Base-by-base conservation (phyloP, 2,329 filamentous ascomycete species). In the Rhexocercosporidium sp. region DNA sequence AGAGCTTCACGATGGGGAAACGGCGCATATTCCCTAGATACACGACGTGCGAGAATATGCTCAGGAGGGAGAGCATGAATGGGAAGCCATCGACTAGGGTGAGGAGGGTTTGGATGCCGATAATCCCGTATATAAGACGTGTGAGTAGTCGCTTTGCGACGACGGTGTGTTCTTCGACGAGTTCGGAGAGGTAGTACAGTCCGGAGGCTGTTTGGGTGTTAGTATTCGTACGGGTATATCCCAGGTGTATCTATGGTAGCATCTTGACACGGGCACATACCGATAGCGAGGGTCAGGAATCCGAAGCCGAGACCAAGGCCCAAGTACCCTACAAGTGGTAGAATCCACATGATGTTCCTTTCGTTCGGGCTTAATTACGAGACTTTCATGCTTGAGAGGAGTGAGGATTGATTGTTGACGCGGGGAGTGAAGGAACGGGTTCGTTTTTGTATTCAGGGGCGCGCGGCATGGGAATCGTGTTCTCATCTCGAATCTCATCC, bases 161-260 rank as follows among this genome's bases (percentile, higher is more conserved):
- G 12, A 98, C 95, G 3, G 95, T 97, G 78, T 99, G 95, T 80
- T 99, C 96, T 81, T 99, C 96, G 69, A 99, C 96, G 16, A 98
- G 89, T 80, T 99, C 96, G 27, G 95, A 97, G 63, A 99, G 90
- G 79, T 99, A 99, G 83, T 99, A 99, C 29, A 99, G 89, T 44
- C 96, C 96, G n/a, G 94, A 97, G 46, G 96, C 96, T 93, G 75
- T 57, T 68, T 9, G 60, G 34, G 66, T 31, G 51, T 63, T 47
- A 41, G 62, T 66, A 62, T 72, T 20, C 61, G 31, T 20, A 25
- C 12, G 8, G 8, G 34, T 31, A 31, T 31, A 31, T 5, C 9
- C 9, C 12, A 37, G 34, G 34, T 62, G 62, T 41, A 11, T n/a
- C n/a, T 27, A 56, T 14, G 41, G 54, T 39, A 46, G 63, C n/a